Evolutionary conservation across 805 yeast genomes (phyloP), one percentile per base, ranked within the genome.

Genomic region (Yarrowia osloensis): DNA sequence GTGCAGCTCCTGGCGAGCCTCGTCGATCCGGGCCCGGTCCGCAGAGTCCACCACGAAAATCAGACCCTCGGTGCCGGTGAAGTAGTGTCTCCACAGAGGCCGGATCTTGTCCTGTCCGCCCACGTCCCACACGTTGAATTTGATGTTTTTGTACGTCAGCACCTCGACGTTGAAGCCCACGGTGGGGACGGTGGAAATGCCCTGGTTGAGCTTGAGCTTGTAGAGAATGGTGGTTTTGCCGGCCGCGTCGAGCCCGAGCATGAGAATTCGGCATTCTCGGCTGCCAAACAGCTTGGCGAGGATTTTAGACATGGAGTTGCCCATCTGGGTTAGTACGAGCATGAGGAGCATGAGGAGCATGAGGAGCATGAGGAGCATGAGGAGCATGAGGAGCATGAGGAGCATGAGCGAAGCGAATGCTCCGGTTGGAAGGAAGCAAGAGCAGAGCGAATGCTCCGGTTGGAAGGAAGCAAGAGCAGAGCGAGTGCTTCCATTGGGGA

Each of bases 21-120:
- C 95, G 63, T 85, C 87, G 71, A 93, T 79, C 73, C 97, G 82
- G 35, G 81, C 84, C 52, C 79, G 75, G 77, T 92, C 97, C 8
- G 89, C 85, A 6, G 91, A 84, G 78, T 93, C 98, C 69, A 93
- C 88, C 67, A 93, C 98, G 77, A 90, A 93, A 67, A 93, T 91
- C 68, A 93, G 82, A 11, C 97, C 97, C 75, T 91, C 89, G 4
- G 97, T 91, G 42, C 97, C 97, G 13, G 96, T 90, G 78, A 89
- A 91, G 79, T 93, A 93, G 76, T 93, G 97, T 77, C 97, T 86
- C 98, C 98, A 93, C 68, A 93, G 81, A 0, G 96, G 96, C 75
- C 97, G 85, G 72, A 92, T 85, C 77, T 96, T 82, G 74, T 90
- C 96, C 80, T 91, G 98, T 76, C 97, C 98, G 79, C 98, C 98